Conservation (phyloP, 192 early-diverging fungal genomes). For the Phycomyces blakesleeanus region DNA sequence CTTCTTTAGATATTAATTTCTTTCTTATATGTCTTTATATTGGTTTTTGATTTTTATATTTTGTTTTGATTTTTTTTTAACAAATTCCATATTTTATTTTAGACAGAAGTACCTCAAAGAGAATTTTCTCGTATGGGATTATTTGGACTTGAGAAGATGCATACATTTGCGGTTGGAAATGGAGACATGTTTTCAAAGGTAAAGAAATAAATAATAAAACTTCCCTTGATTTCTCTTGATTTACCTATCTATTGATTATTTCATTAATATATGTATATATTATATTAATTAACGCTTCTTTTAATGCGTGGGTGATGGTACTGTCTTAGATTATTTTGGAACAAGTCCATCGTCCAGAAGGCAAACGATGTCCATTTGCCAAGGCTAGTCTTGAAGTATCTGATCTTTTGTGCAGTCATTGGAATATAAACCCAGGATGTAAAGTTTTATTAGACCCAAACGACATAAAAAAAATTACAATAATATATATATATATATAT, state of each 20-base stretch:
- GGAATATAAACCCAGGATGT: slow-evolving; percentile 68
- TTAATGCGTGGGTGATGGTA: not conserved
- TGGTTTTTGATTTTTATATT: no score
- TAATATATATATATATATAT: not conserved
- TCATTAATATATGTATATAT: no score
- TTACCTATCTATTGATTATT: no score
- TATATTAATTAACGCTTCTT: no score
- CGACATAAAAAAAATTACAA: not conserved
- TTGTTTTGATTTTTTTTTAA: no score
- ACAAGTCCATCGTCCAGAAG: slow-evolving; percentile 38
- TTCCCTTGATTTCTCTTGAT: no score
- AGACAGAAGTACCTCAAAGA: slow-evolving; percentile 57
- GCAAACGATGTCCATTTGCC: slow-evolving; percentile 57
- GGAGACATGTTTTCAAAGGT: slow-evolving; percentile 44
- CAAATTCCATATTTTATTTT: slow-evolving; percentile 13
- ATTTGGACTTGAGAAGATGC: slow-evolving; percentile 62
- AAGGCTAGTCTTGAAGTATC: slow-evolving; percentile 59
- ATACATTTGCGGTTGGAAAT: slow-evolving; percentile 47
- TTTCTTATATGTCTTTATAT: no score
- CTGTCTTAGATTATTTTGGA: slow-evolving; percentile 41
- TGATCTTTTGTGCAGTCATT: slow-evolving; percentile 64
- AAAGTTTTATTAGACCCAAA: slow-evolving; percentile 13
- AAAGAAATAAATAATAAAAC: not conserved
- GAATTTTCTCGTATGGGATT: slow-evolving; percentile 61
- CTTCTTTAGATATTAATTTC: no score